Percentiles rank a stretch among this genome's conserved stretches.
These are phyloP conservation scores for Diaporthe ampelina DNA, from an alignment of 2,329 filamentous ascomycete species.

Conservation along the genomic window DNA sequence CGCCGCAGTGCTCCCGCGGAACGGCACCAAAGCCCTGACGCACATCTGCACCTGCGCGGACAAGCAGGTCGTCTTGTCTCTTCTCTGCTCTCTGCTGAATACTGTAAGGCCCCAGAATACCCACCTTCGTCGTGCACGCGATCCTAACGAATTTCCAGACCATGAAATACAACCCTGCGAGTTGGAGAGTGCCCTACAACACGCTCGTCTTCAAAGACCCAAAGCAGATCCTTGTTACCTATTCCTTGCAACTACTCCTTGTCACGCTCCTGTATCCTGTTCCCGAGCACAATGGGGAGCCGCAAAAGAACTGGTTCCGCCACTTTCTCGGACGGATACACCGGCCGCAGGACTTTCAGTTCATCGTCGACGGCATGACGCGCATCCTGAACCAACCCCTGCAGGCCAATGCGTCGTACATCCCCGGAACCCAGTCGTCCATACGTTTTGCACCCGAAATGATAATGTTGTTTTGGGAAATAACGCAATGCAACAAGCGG, in stretches of 20 bases:
- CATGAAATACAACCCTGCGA: constrained; percentile 94
- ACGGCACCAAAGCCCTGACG: constrained; percentile 86
- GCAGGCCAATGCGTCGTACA: constrained; percentile 88
- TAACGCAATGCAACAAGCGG: constrained; percentile 95
- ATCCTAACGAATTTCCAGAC: constrained; percentile 66
- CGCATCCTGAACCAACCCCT: constrained; percentile 93
- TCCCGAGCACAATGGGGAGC: constrained; percentile 78
- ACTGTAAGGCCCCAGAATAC: constrained; percentile 69
- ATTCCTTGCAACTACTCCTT: constrained; percentile 91
- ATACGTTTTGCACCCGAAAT: constrained; percentile 94
- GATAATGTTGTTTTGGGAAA: constrained; percentile 98
- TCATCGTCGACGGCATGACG: constrained; percentile 94
- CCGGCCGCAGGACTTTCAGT: constrained; percentile 96
- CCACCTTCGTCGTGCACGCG: background rate
- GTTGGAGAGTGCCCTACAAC: constrained; percentile 95
- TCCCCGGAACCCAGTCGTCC: constrained; percentile 85
- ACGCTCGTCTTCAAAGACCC: constrained; percentile 92
- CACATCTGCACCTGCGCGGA: constrained; percentile 90
- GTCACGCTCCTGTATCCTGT: constrained; percentile 89
- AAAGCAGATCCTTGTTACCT: constrained; percentile 90
- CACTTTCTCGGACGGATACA: constrained; percentile 93
- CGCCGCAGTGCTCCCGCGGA: constrained; percentile 81
- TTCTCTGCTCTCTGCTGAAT: constrained; percentile 93
- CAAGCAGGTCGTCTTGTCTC: constrained; percentile 90
- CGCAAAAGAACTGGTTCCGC: constrained; percentile 91